Evolutionary conservation across 139 green algal species (phyloP).

Genomic region (Auxenochlorella pyrenoidosa): DNA sequence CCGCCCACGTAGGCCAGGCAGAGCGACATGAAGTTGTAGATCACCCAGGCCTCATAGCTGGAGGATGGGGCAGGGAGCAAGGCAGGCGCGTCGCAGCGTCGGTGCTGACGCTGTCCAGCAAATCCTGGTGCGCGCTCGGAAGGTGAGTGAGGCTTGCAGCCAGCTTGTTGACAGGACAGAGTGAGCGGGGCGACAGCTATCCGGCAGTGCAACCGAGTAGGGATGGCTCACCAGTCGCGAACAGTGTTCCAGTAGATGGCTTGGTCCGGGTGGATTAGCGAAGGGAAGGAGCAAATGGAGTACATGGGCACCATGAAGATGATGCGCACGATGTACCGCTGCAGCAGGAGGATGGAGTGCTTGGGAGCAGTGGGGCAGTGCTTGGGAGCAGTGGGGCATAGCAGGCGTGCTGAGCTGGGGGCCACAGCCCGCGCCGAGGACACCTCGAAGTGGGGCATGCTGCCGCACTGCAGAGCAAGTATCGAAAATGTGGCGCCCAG

Average conservation of each 20-base stretch:
- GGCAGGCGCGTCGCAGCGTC: background rate
- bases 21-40: conserved; percentile 98
- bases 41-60: conserved; percentile 97
- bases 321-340: conserved; percentile 98
- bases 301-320: conserved; percentile 99
- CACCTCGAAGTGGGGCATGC: too few relatives aligned
- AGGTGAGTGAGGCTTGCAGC: too few relatives aligned
- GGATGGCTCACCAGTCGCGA: conserved; percentile 79
- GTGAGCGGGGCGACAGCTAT: background rate
- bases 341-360: conserved; percentile 25
- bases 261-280: conserved; percentile 70
- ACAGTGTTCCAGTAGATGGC: conserved; percentile 94
- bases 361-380: too few relatives aligned
- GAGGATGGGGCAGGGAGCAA: background rate
- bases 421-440: too few relatives aligned
- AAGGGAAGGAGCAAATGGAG: conserved; percentile 81
- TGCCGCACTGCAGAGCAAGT: too few relatives aligned
- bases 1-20: conserved; percentile 96
- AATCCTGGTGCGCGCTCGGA: background rate
- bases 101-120: too few relatives aligned
- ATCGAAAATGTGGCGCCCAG: too few relatives aligned
- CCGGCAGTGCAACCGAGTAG: background rate
- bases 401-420: too few relatives aligned
- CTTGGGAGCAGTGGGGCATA: too few relatives aligned
- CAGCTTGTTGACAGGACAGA: background rate